phyloP scores from a whole-genome alignment of 768 basidiomycete species.

The Paxillus ammoniavirescens region DNA sequence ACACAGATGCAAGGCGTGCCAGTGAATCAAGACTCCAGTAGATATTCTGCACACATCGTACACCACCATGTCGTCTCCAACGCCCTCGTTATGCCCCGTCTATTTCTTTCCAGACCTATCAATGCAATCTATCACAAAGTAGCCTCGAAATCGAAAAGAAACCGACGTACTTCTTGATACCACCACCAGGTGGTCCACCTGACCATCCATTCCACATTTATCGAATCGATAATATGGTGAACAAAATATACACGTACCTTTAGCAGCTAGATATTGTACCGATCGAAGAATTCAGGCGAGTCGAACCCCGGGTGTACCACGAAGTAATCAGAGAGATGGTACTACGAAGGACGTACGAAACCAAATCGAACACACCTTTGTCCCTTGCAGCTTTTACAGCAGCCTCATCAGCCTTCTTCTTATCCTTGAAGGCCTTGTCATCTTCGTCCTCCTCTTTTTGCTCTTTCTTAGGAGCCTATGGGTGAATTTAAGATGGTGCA shows the following conservation, averaged over 20 bases:
- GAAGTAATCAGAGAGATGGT: background rate
- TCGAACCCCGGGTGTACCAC: constrained; percentile 14
- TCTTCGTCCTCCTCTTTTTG: constrained; percentile 72
- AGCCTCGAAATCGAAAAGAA: background rate
- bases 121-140: constrained; percentile 6
- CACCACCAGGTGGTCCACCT: constrained; percentile 70
- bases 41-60: background rate
- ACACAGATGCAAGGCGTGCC: background rate
- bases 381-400: constrained; percentile 72
- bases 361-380: constrained; percentile 49
- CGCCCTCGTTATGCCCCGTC: constrained; percentile 2
- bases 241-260: constrained; percentile 22
- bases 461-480: constrained; percentile 80
- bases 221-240: constrained; percentile 3
- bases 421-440: constrained; percentile 70
- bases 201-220: constrained; percentile 1
- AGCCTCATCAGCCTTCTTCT: constrained; percentile 71
- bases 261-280: constrained; percentile 20
- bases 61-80: background rate
- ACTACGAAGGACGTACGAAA: background rate
- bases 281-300: constrained; percentile 36
- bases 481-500: constrained; percentile 1
- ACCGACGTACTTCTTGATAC: constrained; percentile 81
- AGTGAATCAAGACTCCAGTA: background rate
- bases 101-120: constrained; percentile 73